Percentiles rank a stretch among this genome's conserved stretches.
Conservation (phyloP, 2,329 filamentous ascomycete species). For the Tolypocladium ophioglossoides region DNA sequence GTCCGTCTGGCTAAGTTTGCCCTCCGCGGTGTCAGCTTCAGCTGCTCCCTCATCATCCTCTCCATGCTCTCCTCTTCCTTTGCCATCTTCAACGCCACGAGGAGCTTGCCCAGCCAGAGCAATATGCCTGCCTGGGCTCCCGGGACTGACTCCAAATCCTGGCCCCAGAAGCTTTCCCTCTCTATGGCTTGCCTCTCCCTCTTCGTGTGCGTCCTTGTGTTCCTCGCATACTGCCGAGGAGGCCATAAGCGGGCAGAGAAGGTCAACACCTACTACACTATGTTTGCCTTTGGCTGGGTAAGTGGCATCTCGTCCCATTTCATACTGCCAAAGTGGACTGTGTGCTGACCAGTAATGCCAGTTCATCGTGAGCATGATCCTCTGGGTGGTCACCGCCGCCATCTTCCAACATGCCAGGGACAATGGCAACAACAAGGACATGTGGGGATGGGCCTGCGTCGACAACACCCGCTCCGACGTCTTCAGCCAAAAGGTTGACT, state of each 20-base stretch:
- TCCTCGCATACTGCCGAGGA: constrained; percentile 78
- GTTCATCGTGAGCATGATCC: constrained; percentile 83
- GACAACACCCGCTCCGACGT: constrained; percentile 72
- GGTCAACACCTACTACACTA: constrained; percentile 87
- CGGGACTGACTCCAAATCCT: constrained; percentile 54
- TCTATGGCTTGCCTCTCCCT: constrained; percentile 73
- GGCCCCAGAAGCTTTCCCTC: constrained; percentile 84
- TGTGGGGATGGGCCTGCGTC: constrained; percentile 98
- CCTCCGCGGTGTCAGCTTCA: constrained; percentile 92
- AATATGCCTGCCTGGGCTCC: constrained; percentile 75
- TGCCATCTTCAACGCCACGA: constrained; percentile 85
- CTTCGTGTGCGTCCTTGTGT: constrained; percentile 65
- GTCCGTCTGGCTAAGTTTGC: constrained; percentile 91
- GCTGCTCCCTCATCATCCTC: constrained; percentile 89
- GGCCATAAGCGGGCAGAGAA: constrained; percentile 87
- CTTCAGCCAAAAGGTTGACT: constrained; percentile 74
- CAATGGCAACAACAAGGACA: constrained; percentile 64
- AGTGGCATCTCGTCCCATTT: constrained; percentile 5
- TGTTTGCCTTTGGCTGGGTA: constrained; percentile 77
- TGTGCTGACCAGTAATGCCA: constrained; percentile 4
- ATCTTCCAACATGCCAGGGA: constrained; percentile 70
- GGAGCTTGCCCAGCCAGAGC: constrained; percentile 61
- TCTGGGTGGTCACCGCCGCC: constrained; percentile 83
- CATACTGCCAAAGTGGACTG: not conserved
- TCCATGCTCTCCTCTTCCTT: constrained; percentile 84